phyloP scores from a whole-genome alignment of 352 stramenopile species.

The Phytophthora kernoviae region DNA sequence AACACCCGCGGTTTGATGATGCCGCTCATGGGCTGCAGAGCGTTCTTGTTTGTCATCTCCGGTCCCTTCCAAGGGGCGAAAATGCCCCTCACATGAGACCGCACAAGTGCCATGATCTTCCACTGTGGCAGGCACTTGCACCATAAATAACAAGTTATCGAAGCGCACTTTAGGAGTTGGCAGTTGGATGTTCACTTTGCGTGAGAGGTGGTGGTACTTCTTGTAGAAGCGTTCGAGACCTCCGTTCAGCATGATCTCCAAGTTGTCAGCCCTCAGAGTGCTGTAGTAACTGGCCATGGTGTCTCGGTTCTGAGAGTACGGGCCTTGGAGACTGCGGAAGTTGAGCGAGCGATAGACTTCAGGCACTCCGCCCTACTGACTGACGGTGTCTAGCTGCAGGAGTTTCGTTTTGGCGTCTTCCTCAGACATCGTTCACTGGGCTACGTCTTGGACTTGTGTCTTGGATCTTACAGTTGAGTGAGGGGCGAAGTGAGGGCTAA shows the following conservation, averaged over 20 bases:
- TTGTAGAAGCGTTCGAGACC: slow-evolving; percentile 75
- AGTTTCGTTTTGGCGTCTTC: too few species aligned
- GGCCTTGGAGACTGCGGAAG: slow-evolving; percentile 59
- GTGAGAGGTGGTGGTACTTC: slow-evolving; percentile 70
- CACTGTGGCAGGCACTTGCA: slow-evolving; percentile 43
- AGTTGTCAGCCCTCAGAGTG: slow-evolving; percentile 53
- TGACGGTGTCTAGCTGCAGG: not conserved
- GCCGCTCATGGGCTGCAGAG: slow-evolving; percentile 64
- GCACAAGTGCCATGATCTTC: slow-evolving; percentile 54
- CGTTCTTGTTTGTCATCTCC: slow-evolving; percentile 42
- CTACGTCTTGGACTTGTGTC: too few species aligned
- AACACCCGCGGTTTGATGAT: slow-evolving; percentile 58
- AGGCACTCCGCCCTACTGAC: slow-evolving; percentile 37
- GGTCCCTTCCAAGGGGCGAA: slow-evolving; percentile 58
- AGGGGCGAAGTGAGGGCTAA: too few species aligned
- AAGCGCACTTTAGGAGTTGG: slow-evolving; percentile 71
- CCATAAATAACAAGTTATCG: slow-evolving; percentile 67
- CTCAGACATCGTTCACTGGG: too few species aligned
- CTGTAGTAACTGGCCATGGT: slow-evolving; percentile 48
- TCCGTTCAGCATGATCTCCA: slow-evolving; percentile 63
- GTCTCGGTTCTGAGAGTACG: slow-evolving; percentile 50
- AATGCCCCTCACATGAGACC: slow-evolving; percentile 49
- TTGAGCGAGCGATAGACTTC: slow-evolving; percentile 64
- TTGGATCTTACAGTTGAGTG: too few species aligned
- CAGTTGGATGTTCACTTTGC: slow-evolving; percentile 62